Evolutionary conservation across 2,329 filamentous ascomycete genomes (phyloP), one percentile per base, ranked within the genome.

Genomic region (Gyromitra esculenta): DNA sequence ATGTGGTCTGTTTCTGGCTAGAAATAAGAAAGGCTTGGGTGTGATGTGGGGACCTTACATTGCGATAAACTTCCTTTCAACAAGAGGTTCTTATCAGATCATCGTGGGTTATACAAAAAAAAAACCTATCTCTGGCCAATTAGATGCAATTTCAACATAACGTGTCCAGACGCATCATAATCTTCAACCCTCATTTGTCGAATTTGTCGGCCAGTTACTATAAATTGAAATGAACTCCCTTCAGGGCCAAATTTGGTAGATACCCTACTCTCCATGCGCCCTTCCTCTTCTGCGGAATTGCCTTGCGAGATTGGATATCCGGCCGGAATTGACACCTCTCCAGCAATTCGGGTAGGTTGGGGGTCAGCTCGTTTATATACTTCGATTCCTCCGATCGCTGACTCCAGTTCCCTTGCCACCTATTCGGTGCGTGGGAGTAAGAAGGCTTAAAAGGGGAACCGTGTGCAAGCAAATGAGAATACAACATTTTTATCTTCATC

Each of bases 1-100:
- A 71, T 73, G 69, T 65, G 45, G 57, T 59, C 65, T 70, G 72
- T 67, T 75, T 75, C 71, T 41, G 71, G 66, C 21, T 45, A 54
- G 56, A 62, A 62, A 68, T 68, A 35, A 69, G 66, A 60, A 59
- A 54, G 39, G 15, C 25, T 43, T 54, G 66, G 63, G 41, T 39
- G 64, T 68, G 71, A 31, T 31, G 18, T 31, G 25, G 25, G 71
- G 71, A 60, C 59, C 62, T 60, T 37, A 11, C 50, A 63, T 41
- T 13, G 39, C 25, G 66, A 69, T 62, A 60, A 62, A 60, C 54
- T 21, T 43, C 54, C 18, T 39, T 45, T 52, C 45, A 7, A 37
- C 50, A 18, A 52, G 21, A 52, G 25, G 25, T 31, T 25, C 37
- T 62, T 69, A 71, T 45, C 48, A 69, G 66, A 57, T 65, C 65